Base-by-base conservation (phyloP, 2,329 filamentous ascomycete species). In the Dactylonectria estremocensis region DNA sequence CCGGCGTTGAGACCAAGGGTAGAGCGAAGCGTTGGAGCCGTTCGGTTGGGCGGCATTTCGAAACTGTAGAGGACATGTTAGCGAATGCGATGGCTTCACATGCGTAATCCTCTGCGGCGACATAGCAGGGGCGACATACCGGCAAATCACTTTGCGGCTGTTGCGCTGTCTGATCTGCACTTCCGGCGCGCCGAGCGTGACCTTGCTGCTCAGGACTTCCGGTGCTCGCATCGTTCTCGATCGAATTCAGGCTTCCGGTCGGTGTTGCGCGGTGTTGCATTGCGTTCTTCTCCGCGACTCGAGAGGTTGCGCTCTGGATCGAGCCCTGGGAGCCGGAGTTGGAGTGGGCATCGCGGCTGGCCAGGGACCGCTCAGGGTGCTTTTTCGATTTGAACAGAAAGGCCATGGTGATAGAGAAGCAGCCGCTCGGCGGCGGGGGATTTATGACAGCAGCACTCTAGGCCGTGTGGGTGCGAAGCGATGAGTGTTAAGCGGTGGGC, bases 1-100 rank as follows among this genome's bases (percentile, higher is more conserved):
- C 63, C 93, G 91, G 67, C 94, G 91, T 79, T 97, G 94, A 70
- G 95, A 97, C 96, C 96, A 99, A 0, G 96, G 96, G 78, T 98
- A 99, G 61, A 97, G 89, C 5, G 94, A 94, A 46, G 92, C 86
- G 80, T 95, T 96, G 46, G 90, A 87, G 69, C 90, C 88, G 71
- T 81, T 79, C 40, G 79, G 67, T 18, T 79, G 79, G 71, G 84
- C 78, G 75, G 83, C 88, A 77, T 89, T 92, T 72, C 88, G 88
- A 73, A 86, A 83, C 86, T 91, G 79, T 50, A 53, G 60, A 28
- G 5, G 46, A 24, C 28, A 24, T 48, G 59, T 74, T 66, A 76
- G 66, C 52, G 61, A 35, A 35, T 59, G 54, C 46, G 20, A 43
- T 43, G 61, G 45, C 55, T 28, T 48, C 14, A 49, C 20, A 18